phyloP scores from a whole-genome alignment of 495 filamentous ascomycete species.

The Patellaria atrata region DNA sequence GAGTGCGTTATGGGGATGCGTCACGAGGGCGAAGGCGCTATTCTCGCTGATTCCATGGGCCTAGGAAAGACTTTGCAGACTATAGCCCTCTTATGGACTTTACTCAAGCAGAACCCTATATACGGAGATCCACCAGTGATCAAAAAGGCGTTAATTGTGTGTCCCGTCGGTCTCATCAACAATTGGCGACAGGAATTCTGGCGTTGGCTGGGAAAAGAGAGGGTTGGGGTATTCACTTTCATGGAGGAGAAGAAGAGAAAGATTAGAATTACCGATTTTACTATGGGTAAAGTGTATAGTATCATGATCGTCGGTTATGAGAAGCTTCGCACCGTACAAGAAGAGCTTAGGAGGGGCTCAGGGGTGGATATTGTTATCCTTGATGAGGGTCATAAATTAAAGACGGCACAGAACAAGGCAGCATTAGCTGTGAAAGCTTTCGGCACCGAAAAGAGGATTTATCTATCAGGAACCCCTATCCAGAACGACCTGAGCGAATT shows the following conservation, averaged over 20 bases:
- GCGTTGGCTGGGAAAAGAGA: conserved; percentile 68
- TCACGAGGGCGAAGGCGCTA: conserved; percentile 59
- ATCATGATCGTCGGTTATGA: conserved; percentile 80
- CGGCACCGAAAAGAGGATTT: conserved; percentile 50
- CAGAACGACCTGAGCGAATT: conserved; percentile 74
- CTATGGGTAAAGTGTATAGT: conserved; percentile 56
- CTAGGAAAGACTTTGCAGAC: conserved; percentile 70
- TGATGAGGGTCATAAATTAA: conserved; percentile 70
- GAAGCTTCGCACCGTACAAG: conserved; percentile 54
- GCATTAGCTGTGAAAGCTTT: conserved; percentile 60
- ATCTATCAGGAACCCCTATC: conserved; percentile 64
- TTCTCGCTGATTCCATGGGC: conserved; percentile 76
- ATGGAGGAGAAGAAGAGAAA: conserved; percentile 52
- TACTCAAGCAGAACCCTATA: conserved; percentile 68
- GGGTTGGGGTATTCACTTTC: conserved; percentile 61
- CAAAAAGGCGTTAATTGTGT: conserved; percentile 69
- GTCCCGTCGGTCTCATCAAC: conserved; percentile 62
- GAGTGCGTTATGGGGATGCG: conserved; percentile 77
- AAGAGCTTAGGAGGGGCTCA: conserved; percentile 46
- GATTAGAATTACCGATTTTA: conserved; percentile 53
- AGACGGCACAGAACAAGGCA: conserved; percentile 70
- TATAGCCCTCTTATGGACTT: conserved; percentile 64
- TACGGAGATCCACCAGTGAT: conserved; percentile 46
- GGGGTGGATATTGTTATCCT: conserved; percentile 68
- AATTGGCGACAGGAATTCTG: conserved; percentile 72